Evolutionary conservation across 257 asterid genomes (phyloP).

Genomic region (Mentha longifolia): DNA sequence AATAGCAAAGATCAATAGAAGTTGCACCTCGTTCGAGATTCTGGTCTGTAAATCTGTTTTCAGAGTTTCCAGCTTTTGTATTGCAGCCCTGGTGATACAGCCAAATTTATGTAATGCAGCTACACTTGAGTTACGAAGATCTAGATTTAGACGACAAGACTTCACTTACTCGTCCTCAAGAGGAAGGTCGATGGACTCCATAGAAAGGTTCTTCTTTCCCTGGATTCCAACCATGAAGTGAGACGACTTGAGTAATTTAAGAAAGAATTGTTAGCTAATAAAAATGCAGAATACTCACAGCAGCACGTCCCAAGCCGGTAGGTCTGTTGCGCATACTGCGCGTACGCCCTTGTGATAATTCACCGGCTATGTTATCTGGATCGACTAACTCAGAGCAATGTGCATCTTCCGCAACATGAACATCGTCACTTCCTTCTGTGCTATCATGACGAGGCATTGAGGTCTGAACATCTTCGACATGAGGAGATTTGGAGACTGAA

Average conservation of each 20-base stretch:
- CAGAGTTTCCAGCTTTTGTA: slow-evolving; percentile 62
- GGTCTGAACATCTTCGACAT: slow-evolving; percentile 42
- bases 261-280: not conserved
- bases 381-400: slow-evolving; percentile 42
- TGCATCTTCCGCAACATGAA: slow-evolving; percentile 39
- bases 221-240: slow-evolving; percentile 38
- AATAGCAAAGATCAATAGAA: slow-evolving; percentile 28
- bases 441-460: slow-evolving; percentile 43
- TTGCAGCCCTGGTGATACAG: slow-evolving; percentile 60
- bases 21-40: slow-evolving; percentile 68
- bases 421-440: slow-evolving; percentile 33
- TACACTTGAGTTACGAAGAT: no score
- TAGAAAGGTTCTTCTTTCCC: slow-evolving; percentile 90
- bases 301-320: slow-evolving; percentile 73
- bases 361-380: slow-evolving; percentile 48
- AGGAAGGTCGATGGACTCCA: slow-evolving; percentile 76
- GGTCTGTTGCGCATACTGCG: slow-evolving; percentile 46
- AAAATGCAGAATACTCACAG: slow-evolving; percentile 56
- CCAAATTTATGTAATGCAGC: slow-evolving; percentile 23
- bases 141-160: slow-evolving; percentile 31
- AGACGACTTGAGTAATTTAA: slow-evolving; percentile 17
- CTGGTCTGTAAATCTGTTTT: slow-evolving; percentile 65
- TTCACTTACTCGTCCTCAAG: slow-evolving; percentile 84
- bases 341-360: slow-evolving; percentile 46
- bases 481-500: slow-evolving; percentile 50